phyloP scores from a whole-genome alignment of 2,329 filamentous ascomycete genomes.

The Rasamsonia emersonii region DNA sequence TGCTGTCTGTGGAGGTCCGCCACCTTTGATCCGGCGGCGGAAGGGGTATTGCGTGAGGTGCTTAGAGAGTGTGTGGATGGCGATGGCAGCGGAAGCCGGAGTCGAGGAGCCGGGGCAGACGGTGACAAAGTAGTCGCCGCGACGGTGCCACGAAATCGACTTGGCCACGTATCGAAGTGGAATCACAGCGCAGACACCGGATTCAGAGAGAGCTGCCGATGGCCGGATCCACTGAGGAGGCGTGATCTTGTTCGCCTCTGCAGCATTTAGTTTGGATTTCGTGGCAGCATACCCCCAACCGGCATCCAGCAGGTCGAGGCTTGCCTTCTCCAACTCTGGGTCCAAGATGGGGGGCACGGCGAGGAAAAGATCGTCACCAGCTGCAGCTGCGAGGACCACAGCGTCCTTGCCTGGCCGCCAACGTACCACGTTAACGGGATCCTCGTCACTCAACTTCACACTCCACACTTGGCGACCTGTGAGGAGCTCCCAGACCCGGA shows the following conservation, averaged over 20 bases:
- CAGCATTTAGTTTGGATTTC: slow-evolving; percentile 41
- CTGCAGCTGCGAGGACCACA: slow-evolving; percentile 72
- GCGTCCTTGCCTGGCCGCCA: slow-evolving; percentile 83
- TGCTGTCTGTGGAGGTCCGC: slow-evolving; percentile 73
- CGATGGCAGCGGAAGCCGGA: slow-evolving; percentile 56
- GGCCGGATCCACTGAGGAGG: slow-evolving; percentile 79
- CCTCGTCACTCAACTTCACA: slow-evolving; percentile 64
- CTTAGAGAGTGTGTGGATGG: slow-evolving; percentile 90
- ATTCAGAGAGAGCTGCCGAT: slow-evolving; percentile 60
- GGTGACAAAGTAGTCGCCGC: slow-evolving; percentile 88
- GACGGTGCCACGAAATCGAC: slow-evolving; percentile 84
- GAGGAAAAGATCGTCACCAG: slow-evolving; percentile 77
- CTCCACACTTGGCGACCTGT: slow-evolving; percentile 85
- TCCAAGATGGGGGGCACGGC: slow-evolving; percentile 66
- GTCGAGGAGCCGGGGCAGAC: slow-evolving; percentile 62
- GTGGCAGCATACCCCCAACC: slow-evolving; percentile 90
- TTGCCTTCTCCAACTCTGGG: slow-evolving; percentile 63
- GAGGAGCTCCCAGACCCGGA: slow-evolving; percentile 79
- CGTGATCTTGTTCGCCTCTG: slow-evolving; percentile 49
- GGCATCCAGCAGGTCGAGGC: slow-evolving; percentile 68
- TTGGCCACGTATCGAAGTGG: slow-evolving; percentile 76
- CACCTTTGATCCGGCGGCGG: slow-evolving; percentile 59
- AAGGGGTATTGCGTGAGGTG: slow-evolving; percentile 94
- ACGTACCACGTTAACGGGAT: slow-evolving; percentile 74
- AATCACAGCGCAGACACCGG: slow-evolving; percentile 67